These are phyloP conservation scores for Mycena belliarum DNA, from an alignment of 768 basidiomycete species.

Conservation along the genomic window DNA sequence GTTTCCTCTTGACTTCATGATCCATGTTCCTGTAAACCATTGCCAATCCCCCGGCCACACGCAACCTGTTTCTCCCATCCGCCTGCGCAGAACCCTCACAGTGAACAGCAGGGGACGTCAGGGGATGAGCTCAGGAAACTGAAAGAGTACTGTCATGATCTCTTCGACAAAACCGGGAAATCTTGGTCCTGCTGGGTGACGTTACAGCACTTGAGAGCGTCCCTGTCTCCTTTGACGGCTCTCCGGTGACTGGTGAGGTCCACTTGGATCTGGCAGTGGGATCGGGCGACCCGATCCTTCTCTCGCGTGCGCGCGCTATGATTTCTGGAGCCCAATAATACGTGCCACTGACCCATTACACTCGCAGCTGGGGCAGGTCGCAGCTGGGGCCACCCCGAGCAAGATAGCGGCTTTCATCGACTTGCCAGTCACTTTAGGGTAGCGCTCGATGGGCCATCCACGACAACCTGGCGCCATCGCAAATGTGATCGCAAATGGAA, in stretches of 20 bases:
- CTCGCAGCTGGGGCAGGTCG: conserved; percentile 40
- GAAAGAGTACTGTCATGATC: conserved; percentile 28
- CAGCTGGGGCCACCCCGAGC: conserved; percentile 36
- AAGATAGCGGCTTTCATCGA: conserved; percentile 39
- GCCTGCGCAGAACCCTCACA: not conserved
- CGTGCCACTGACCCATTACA: not conserved
- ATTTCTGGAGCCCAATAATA: not conserved
- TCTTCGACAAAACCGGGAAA: conserved; percentile 32
- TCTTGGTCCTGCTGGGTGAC: conserved; percentile 51
- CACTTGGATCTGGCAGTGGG: conserved; percentile 34
- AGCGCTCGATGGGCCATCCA: conserved; percentile 33
- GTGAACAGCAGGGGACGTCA: not conserved
- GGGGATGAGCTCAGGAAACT: not conserved
- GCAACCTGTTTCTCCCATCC: conserved; percentile 4
- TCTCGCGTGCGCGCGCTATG: conserved; percentile 36
- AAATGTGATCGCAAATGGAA: conserved; percentile 7
- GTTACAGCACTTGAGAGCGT: conserved; percentile 36
- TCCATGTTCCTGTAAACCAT: not conserved
- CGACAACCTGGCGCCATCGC: conserved; percentile 16
- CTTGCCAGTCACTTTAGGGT: conserved; percentile 37
- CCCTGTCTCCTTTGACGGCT: conserved; percentile 39
- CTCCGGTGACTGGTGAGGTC: conserved; percentile 36
- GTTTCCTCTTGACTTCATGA: not conserved
- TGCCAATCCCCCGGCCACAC: not conserved
- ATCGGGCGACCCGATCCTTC: conserved; percentile 44